Conservation (phyloP, 805 yeast genomes). For the Kuraishia hungarica region DNA sequence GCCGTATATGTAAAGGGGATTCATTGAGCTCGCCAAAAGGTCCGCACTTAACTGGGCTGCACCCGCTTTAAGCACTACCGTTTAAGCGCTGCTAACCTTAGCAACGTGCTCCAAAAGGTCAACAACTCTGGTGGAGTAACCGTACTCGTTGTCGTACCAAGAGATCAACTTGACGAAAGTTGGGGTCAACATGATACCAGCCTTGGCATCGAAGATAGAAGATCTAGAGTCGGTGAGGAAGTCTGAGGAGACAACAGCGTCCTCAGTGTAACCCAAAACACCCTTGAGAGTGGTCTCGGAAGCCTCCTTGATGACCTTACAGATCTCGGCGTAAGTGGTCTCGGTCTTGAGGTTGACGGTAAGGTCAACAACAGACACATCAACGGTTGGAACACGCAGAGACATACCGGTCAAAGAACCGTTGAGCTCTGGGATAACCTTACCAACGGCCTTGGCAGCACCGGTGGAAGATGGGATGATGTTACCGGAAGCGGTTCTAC, state of each 20-base stretch:
- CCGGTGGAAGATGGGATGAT: slow-evolving; percentile 94
- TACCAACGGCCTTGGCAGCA: slow-evolving; percentile 97
- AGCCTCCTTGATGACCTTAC: slow-evolving; percentile 66
- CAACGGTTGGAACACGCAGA: slow-evolving; percentile 88
- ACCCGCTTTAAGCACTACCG: not conserved
- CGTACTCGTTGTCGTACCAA: slow-evolving; percentile 95
- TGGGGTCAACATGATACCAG: slow-evolving; percentile 83
- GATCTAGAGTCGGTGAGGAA: slow-evolving; percentile 80
- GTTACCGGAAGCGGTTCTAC: slow-evolving; percentile 94
- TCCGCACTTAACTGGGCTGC: no score
- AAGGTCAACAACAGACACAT: slow-evolving; percentile 89
- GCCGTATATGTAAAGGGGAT: no score
- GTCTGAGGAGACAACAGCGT: slow-evolving; percentile 86
- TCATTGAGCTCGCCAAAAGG: no score
- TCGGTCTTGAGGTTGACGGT: slow-evolving; percentile 74
- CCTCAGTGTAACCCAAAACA: slow-evolving; percentile 83
- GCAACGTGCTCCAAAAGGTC: slow-evolving; percentile 82
- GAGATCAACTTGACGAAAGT: slow-evolving; percentile 85
- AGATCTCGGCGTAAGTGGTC: slow-evolving; percentile 78
- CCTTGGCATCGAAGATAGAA: slow-evolving; percentile 84
- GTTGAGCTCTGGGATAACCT: slow-evolving; percentile 83
- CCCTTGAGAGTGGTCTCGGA: slow-evolving; percentile 76
- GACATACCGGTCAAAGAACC: slow-evolving; percentile 95
- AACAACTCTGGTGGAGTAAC: slow-evolving; percentile 94
- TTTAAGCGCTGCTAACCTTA: slow-evolving; percentile 22